Percentiles rank a stretch among this genome's conserved stretches.
Evolutionary conservation across 176 grass and related monocot genomes (phyloP).

Genomic region (Carex kokanica): DNA sequence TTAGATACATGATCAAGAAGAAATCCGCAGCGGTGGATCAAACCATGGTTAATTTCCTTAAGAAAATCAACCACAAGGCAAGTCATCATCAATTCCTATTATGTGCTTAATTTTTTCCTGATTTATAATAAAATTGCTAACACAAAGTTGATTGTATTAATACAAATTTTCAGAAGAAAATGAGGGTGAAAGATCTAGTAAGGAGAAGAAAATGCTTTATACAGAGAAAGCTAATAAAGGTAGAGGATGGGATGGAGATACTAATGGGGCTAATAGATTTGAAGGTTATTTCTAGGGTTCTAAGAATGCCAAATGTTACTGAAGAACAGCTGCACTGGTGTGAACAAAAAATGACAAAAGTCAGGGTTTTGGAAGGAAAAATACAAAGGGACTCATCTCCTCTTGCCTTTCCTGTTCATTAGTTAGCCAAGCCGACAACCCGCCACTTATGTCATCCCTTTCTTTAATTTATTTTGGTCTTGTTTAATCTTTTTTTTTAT

Average conservation of each 20-base stretch:
- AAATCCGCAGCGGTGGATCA: slow-evolving; percentile 37
- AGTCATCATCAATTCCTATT: slow-evolving; percentile 8
- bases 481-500: slow-evolving; percentile 35
- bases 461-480: slow-evolving; percentile 11
- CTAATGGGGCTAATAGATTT: slow-evolving; percentile 79
- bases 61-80: slow-evolving; percentile 52
- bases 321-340: slow-evolving; percentile 92
- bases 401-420: slow-evolving; percentile 84
- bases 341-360: slow-evolving; percentile 82
- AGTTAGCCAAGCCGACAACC: background rate
- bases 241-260: slow-evolving; percentile 57
- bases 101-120: background rate
- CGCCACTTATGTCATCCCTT: background rate
- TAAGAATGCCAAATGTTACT: slow-evolving; percentile 64
- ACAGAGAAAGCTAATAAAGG: slow-evolving; percentile 48
- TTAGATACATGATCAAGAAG: slow-evolving; percentile 51
- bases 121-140: background rate
- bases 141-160: background rate
- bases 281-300: slow-evolving; percentile 68
- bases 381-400: slow-evolving; percentile 69
- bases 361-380: slow-evolving; percentile 48
- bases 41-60: slow-evolving; percentile 33
- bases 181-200: slow-evolving; percentile 61
- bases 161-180: slow-evolving; percentile 61
- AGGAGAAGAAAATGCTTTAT: slow-evolving; percentile 51